Evolutionary conservation across 1,139 yeast genomes (phyloP).

Genomic region (Suhomyces yuchorum): DNA sequence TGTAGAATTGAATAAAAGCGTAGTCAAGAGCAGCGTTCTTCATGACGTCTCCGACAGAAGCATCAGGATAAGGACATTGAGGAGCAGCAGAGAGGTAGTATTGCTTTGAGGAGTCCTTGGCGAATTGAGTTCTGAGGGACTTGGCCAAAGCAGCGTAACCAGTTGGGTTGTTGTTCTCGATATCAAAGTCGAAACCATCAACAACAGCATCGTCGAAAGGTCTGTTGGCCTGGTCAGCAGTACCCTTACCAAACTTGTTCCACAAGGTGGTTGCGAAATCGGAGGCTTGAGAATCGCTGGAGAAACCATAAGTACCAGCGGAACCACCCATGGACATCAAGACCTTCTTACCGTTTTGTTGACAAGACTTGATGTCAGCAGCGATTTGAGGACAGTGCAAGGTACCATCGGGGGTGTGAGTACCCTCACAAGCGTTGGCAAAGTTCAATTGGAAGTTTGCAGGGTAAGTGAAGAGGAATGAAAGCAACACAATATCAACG

Average conservation of each 20-base stretch:
- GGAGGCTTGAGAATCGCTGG: slow-evolving; percentile 61
- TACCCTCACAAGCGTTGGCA: slow-evolving; percentile 63
- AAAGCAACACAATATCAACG: slow-evolving; percentile 70
- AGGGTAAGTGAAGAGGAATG: slow-evolving; percentile 71
- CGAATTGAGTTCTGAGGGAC: slow-evolving; percentile 59
- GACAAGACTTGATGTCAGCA: slow-evolving; percentile 82
- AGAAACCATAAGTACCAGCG: slow-evolving; percentile 74
- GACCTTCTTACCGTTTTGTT: slow-evolving; percentile 72
- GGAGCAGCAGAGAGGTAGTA: slow-evolving; percentile 94
- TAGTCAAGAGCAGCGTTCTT: slow-evolving; percentile 69
- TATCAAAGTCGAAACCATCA: slow-evolving; percentile 52
- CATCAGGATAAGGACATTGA: slow-evolving; percentile 93
- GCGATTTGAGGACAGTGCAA: slow-evolving; percentile 66
- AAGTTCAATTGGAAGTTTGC: slow-evolving; percentile 55
- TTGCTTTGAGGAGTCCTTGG: slow-evolving; percentile 52
- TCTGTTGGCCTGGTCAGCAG: slow-evolving; percentile 42
- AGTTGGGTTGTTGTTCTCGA: slow-evolving; percentile 44
- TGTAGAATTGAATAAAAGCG: slow-evolving; percentile 91
- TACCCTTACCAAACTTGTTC: slow-evolving; percentile 71
- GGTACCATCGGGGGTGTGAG: slow-evolving; percentile 53
- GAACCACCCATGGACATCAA: slow-evolving; percentile 89
- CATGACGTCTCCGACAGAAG: slow-evolving; percentile 70
- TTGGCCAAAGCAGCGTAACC: slow-evolving; percentile 67
- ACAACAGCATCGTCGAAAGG: slow-evolving; percentile 67
- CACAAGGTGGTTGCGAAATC: slow-evolving; percentile 75